These are phyloP conservation scores for Lactuca saligna DNA, from an alignment of 129 eudicot species.

Conservation along the genomic window DNA sequence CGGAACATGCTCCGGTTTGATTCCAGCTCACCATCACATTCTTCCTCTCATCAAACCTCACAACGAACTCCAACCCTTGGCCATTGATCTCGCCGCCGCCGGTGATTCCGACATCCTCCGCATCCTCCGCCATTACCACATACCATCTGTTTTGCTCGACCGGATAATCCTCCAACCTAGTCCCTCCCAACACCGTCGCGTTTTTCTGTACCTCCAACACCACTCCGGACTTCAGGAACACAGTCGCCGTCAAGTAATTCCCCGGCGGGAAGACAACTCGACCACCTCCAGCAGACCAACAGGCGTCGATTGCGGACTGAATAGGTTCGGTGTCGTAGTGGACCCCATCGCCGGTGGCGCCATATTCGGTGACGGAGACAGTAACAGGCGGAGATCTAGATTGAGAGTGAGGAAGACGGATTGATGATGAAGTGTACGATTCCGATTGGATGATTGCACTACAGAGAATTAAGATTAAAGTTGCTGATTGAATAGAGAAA, in stretches of 20 bases:
- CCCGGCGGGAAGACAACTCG: constrained; percentile 88
- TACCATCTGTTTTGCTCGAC: constrained; percentile 61
- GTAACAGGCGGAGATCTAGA: constrained; percentile 28
- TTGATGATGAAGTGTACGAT: constrained; percentile 43
- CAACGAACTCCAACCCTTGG: constrained; percentile 78
- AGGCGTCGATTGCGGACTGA: constrained; percentile 81
- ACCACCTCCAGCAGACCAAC: constrained; percentile 41
- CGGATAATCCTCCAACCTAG: constrained; percentile 71
- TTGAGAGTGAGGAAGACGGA: constrained; percentile 26
- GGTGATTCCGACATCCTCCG: constrained; percentile 75
- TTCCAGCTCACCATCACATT: constrained; percentile 99
- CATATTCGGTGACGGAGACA: constrained; percentile 64
- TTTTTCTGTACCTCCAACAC: constrained; percentile 48
- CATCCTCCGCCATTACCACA: constrained; percentile 87
- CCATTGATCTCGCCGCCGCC: constrained; percentile 96
- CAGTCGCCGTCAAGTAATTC: constrained; percentile 74
- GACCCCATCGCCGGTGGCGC: constrained; percentile 70
- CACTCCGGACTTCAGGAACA: constrained; percentile 69
- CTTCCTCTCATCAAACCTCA: constrained; percentile 80
- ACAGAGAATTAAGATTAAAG: constrained; percentile 15
- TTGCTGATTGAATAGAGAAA: neutral
- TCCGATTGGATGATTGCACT: constrained; percentile 37
- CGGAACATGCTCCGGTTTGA: constrained; percentile 68
- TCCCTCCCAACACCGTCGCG: constrained; percentile 77
- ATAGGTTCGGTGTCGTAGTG: constrained; percentile 75